Evolutionary conservation across 495 filamentous ascomycete genomes (phyloP).

Genomic region (Penicillium ochrochloron): DNA sequence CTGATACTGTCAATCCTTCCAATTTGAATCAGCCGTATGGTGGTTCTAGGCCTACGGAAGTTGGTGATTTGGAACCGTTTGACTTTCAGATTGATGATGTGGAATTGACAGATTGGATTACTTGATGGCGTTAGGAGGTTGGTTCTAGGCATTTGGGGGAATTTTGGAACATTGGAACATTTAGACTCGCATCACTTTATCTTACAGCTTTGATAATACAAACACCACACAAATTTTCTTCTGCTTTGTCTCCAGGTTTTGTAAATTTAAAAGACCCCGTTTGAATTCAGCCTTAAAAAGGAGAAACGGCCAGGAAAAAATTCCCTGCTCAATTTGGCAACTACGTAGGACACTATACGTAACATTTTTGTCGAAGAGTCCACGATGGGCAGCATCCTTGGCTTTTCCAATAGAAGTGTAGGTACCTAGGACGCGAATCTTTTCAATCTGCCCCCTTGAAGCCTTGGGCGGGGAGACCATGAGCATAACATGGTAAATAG

Average conservation of each 20-base stretch:
- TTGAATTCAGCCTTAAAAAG: no score
- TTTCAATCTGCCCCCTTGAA: constrained; percentile 10
- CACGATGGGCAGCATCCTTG: constrained; percentile 26
- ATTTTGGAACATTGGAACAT: not conserved
- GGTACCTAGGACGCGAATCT: constrained; percentile 25
- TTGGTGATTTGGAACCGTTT: constrained; percentile 2
- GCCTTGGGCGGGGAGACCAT: not conserved
- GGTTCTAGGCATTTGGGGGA: not conserved
- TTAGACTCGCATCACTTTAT: not conserved
- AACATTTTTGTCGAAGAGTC: no score
- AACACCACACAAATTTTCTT: no score
- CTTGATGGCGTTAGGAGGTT: not conserved
- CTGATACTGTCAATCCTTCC: not conserved
- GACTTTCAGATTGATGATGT: constrained; percentile 9
- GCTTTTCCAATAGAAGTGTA: constrained; percentile 27
- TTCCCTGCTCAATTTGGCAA: no score
- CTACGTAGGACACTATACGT: no score
- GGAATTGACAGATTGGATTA: constrained; percentile 7
- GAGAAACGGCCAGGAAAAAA: no score
- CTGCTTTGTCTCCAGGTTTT: no score
- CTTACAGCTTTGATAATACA: not conserved
- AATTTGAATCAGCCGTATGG: not conserved
- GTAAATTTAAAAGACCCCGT: no score
- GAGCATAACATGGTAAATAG: constrained; percentile 4
- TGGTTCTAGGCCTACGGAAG: not conserved